Base-by-base conservation (phyloP, 2,329 filamentous ascomycete genomes). In the Canariomyces notabilis region DNA sequence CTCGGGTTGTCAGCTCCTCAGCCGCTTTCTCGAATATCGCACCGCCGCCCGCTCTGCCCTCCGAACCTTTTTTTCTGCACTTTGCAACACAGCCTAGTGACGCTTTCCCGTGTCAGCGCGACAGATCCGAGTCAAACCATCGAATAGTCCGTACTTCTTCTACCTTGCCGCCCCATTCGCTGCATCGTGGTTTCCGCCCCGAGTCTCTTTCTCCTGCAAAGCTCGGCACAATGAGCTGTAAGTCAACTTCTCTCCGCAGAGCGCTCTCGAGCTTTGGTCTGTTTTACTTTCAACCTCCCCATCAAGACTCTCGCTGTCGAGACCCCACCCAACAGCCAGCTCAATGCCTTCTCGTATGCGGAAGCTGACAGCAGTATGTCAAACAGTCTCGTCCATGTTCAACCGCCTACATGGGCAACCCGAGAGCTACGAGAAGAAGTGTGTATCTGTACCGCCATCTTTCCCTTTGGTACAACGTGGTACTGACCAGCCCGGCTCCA, bases 381-480 rank as follows among this genome's bases (percentile, higher is more conserved):
- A 16, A 22, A 26, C 26, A 42, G 89, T 95, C 72, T 74, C 85
- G 59, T 85, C 79, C 64, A 95, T 96, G 88, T 77, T 96, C 61
- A 95, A 91, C 73, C 89, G 91, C 79, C 85, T 96, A 62, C 88
- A 94, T 63, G 89, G 90, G 68, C 91, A 97, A 74, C 91, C 91
- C 58, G 89, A 95, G 59, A 96, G 89, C 73, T 98, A 98, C 75
- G 93, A 97, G 67, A 95, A 95, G 73, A 98, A 98, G 88, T 94
- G 73, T 62, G 74, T 62, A 48, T 41, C 44, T 18, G 18, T n/a
- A 12, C 36, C 12, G 35, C 9, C 26, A 23, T 26, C 34, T 40
- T 39, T n/a, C 9, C 19, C 8, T 37, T n/a, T 6, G 18, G 29
- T 18, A 12, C n/a, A 16, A 20, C 26, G 23, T 12, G 23, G 21